Evolutionary conservation across 345 rosid species (phyloP).

Genomic region (Nasturtium officinale): DNA sequence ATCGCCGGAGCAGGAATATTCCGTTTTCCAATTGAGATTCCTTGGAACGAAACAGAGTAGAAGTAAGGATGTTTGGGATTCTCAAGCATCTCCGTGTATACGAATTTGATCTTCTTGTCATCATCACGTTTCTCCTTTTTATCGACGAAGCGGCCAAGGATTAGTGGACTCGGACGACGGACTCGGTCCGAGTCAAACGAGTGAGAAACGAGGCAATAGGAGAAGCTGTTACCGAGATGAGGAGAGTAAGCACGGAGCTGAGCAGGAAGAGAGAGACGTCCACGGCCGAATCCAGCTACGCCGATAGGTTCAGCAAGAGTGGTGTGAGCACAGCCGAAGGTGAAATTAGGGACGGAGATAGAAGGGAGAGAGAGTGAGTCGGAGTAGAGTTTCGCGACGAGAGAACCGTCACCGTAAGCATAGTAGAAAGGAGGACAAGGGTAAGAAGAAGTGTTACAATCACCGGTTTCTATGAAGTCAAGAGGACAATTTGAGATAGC

Average conservation of each 20-base stretch:
- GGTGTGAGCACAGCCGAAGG: conserved; percentile 87
- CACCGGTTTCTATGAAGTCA: conserved; percentile 71
- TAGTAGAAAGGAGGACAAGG: conserved; percentile 86
- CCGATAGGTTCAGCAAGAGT: conserved; percentile 92
- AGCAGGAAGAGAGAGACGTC: conserved; percentile 77
- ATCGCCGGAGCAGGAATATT: conserved; percentile 67
- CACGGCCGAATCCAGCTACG: conserved; percentile 95
- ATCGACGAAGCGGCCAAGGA: conserved; percentile 68
- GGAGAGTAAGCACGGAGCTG: conserved; percentile 71
- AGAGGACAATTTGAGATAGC: conserved; percentile 82
- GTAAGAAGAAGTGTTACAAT: conserved; percentile 54
- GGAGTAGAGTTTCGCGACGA: conserved; percentile 59
- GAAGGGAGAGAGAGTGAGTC: conserved; percentile 61
- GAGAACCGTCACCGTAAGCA: conserved; percentile 95
- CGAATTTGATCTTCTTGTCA: conserved; percentile 39
- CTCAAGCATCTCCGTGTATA: conserved; percentile 66
- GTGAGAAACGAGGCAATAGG: conserved; percentile 89
- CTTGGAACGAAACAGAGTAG: conserved; percentile 80
- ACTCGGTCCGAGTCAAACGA: conserved; percentile 72
- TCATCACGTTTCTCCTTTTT: conserved; percentile 47
- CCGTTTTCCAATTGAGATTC: conserved; percentile 73
- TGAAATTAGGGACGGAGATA: conserved; percentile 58
- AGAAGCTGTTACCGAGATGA: conserved; percentile 72
- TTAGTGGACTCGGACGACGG: conserved; percentile 80
- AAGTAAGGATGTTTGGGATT: conserved; percentile 89